phyloP scores from a whole-genome alignment of 495 filamentous ascomycete genomes.

The Penicillium soppii region DNA sequence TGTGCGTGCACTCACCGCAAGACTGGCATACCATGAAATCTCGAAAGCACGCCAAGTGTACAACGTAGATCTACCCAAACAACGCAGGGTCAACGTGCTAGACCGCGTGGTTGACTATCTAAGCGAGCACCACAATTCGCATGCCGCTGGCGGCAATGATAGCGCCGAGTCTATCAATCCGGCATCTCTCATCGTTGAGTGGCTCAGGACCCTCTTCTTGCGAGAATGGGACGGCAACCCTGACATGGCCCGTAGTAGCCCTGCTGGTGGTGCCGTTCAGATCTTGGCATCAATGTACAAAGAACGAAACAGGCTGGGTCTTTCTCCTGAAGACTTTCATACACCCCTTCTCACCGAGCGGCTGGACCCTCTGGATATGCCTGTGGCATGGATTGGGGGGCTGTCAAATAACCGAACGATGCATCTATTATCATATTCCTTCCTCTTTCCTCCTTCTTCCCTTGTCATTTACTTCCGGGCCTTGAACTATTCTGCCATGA shows the following conservation, averaged over 20 bases:
- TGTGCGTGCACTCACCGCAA: conserved; percentile 52
- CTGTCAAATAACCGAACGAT: conserved; percentile 57
- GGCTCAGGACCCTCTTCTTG: conserved; percentile 72
- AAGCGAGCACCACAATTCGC: conserved; percentile 30
- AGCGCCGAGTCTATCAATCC: conserved; percentile 32
- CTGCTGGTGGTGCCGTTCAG: conserved; percentile 70
- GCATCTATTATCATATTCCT: conserved; percentile 79
- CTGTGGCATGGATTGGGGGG: conserved; percentile 64
- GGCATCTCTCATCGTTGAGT: conserved; percentile 67
- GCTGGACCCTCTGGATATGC: conserved; percentile 73
- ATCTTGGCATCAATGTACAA: conserved; percentile 74
- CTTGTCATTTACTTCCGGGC: conserved; percentile 84
- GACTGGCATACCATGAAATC: conserved; percentile 52
- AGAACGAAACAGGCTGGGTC: conserved; percentile 59
- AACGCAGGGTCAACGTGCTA: conserved; percentile 31
- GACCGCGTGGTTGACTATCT: conserved; percentile 43
- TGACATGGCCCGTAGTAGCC: conserved; percentile 61
- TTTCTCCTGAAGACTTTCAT: conserved; percentile 67
- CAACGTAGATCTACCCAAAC: conserved; percentile 29
- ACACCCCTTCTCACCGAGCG: conserved; percentile 74
- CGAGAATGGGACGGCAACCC: conserved; percentile 76
- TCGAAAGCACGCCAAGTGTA: conserved; percentile 43
- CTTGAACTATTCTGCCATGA: conserved; percentile 86
- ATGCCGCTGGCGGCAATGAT: conserved; percentile 31
- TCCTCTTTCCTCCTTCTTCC: conserved; percentile 70